Conservation (phyloP, 2,329 filamentous ascomycete genomes). For the Orbilia ellipsospora region DNA sequence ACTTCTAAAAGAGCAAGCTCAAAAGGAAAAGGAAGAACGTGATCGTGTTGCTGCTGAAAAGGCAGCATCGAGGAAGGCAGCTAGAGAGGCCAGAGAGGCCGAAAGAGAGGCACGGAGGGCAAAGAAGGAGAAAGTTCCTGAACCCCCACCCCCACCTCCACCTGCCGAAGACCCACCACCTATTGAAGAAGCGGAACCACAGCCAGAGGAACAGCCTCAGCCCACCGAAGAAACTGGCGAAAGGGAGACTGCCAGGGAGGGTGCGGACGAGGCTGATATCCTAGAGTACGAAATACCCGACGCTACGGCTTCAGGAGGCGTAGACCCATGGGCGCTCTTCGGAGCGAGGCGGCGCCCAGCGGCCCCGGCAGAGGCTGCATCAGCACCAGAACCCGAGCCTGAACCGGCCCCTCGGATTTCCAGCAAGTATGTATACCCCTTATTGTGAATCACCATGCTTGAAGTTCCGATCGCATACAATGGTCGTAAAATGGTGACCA, state of each 20-base stretch:
- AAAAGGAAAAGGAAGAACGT: constrained; percentile 47
- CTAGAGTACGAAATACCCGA: constrained; percentile 51
- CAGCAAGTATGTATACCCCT: constrained; percentile 34
- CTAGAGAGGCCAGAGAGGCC: constrained; percentile 9
- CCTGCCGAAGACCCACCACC: constrained; percentile 13
- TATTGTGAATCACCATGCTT: not conserved
- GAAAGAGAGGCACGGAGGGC: constrained; percentile 24
- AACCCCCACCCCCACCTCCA: constrained; percentile 21
- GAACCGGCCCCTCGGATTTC: constrained; percentile 37
- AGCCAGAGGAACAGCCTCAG: constrained; percentile 12
- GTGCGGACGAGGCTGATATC: constrained; percentile 37
- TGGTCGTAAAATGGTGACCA: constrained; percentile 27
- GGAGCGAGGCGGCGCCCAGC: constrained; percentile 52
- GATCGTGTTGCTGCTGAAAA: constrained; percentile 43
- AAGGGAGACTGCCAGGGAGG: constrained; percentile 10
- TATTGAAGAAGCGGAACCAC: constrained; percentile 10
- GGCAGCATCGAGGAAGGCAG: constrained; percentile 26
- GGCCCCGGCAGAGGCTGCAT: constrained; percentile 22
- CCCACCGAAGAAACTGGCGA: constrained; percentile 9
- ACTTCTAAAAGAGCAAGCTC: constrained; percentile 32
- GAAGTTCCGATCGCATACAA: not conserved
- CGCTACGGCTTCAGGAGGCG: constrained; percentile 52
- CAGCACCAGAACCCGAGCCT: constrained; percentile 19
- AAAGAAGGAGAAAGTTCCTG: constrained; percentile 16
- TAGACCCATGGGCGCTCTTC: constrained; percentile 55